phyloP scores from a whole-genome alignment of 192 early-diverging fungal genomes.

The Kickxella alabastrina region DNA sequence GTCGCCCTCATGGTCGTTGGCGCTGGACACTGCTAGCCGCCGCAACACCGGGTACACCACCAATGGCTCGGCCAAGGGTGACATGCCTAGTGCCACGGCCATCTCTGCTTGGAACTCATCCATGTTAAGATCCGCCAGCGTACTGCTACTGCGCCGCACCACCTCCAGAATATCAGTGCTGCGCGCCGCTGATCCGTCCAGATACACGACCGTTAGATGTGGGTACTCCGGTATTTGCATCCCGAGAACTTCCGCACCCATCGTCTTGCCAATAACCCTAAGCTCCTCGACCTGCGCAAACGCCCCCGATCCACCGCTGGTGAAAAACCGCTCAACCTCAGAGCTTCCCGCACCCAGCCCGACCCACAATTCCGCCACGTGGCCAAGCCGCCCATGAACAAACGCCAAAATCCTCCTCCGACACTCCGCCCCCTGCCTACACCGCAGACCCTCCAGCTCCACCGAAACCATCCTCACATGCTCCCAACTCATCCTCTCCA shows the following conservation, averaged over 20 bases:
- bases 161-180: slow-evolving; percentile 4
- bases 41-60: slow-evolving; percentile 9
- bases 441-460: slow-evolving; percentile 8
- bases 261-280: slow-evolving; percentile 17
- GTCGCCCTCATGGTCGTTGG: not conserved
- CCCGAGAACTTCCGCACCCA: not conserved
- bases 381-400: not conserved
- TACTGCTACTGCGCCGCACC: slow-evolving; percentile 1
- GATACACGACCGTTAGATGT: slow-evolving; percentile 9
- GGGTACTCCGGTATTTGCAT: slow-evolving; percentile 3
- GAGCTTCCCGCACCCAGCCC: slow-evolving; percentile 1
- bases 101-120: slow-evolving; percentile 5
- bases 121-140: slow-evolving; percentile 24
- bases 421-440: too few relatives aligned
- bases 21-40: slow-evolving; percentile 21
- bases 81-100: slow-evolving; percentile 1
- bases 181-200: slow-evolving; percentile 6
- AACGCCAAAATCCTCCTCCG: slow-evolving; percentile 10
- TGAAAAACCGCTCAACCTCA: too few relatives aligned
- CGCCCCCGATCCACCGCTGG: too few relatives aligned
- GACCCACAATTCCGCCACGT: slow-evolving; percentile 19
- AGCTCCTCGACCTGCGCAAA: slow-evolving; percentile 2
- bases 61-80: not conserved
- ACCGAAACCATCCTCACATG: slow-evolving; percentile 27
- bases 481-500: slow-evolving; percentile 10